Conservation (phyloP, 805 yeast species). For the Candida insectorum region DNA sequence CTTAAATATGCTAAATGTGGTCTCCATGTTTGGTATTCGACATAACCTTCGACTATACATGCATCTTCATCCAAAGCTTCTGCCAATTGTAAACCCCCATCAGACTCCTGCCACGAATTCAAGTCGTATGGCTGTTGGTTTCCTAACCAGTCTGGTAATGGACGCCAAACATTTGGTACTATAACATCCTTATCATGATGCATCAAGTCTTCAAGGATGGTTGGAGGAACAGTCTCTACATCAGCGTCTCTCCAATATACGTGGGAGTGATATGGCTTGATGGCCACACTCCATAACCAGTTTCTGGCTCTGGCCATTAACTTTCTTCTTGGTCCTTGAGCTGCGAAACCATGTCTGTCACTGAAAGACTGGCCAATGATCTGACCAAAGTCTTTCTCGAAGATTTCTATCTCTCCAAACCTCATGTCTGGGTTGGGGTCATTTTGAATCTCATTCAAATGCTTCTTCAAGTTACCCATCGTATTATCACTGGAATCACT, state of each 20-base stretch:
- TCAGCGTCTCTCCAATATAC: constrained; percentile 98
- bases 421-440: constrained; percentile 58
- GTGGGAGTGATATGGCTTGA: constrained; percentile 91
- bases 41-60: constrained; percentile 95
- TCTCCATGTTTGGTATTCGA: constrained; percentile 97
- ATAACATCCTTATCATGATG: constrained; percentile 86
- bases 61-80: constrained; percentile 83
- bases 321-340: constrained; percentile 93
- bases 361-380: constrained; percentile 87
- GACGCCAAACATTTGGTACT: constrained; percentile 94
- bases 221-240: constrained; percentile 84
- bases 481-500: constrained; percentile 91
- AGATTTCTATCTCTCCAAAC: constrained; percentile 84
- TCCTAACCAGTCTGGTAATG: constrained; percentile 82
- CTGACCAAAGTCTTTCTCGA: constrained; percentile 88
- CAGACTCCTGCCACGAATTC: constrained; percentile 83
- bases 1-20: constrained; percentile 93
- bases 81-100: constrained; percentile 77
- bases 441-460: constrained; percentile 61
- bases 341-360: constrained; percentile 93
- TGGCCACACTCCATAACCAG: constrained; percentile 84
- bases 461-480: constrained; percentile 58
- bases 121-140: constrained; percentile 82
- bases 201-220: constrained; percentile 89
- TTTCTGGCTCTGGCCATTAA: constrained; percentile 95